These are phyloP conservation scores for Protomyces pachydermus DNA, from an alignment of 1,139 yeast genomes.

Conservation along the genomic window DNA sequence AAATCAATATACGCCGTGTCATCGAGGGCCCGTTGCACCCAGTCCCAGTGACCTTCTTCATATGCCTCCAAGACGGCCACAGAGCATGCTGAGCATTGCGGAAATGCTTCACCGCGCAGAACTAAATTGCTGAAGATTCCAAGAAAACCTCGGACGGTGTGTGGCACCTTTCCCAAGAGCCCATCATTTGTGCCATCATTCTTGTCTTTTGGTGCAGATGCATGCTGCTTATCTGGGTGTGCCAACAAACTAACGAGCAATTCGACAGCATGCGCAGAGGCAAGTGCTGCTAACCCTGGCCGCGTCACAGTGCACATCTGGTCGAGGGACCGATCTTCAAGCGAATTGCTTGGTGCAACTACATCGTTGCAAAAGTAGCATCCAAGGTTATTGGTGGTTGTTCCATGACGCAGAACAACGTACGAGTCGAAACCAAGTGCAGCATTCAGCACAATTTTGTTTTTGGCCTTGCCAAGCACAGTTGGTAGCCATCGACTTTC, in stretches of 20 bases:
- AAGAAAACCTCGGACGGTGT: slow-evolving; percentile 82
- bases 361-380: slow-evolving; percentile 96
- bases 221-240: slow-evolving; percentile 47
- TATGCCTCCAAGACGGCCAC: slow-evolving; percentile 46
- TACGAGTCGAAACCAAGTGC: slow-evolving; percentile 93
- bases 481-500: slow-evolving; percentile 97
- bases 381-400: slow-evolving; percentile 47
- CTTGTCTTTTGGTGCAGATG: slow-evolving; percentile 16
- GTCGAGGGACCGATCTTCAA: slow-evolving; percentile 74
- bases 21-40: not conserved
- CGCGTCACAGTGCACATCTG: slow-evolving; percentile 98
- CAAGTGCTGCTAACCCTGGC: slow-evolving; percentile 89
- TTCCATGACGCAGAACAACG: slow-evolving; percentile 89
- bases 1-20: not conserved
- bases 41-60: not conserved
- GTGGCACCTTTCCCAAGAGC: slow-evolving; percentile 70
- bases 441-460: slow-evolving; percentile 77
- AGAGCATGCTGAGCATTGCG: slow-evolving; percentile 83
- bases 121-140: slow-evolving; percentile 59
- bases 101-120: slow-evolving; percentile 65
- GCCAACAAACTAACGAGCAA: slow-evolving; percentile 70
- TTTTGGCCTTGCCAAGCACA: slow-evolving; percentile 59
- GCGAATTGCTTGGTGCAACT: slow-evolving; percentile 74
- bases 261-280: slow-evolving; percentile 84
- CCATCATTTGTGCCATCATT: slow-evolving; percentile 30